A percentile compares a stretch with the other conserved stretches of the same genome.
These are phyloP conservation scores for Cyberlindnera euphorbiiphila DNA, from an alignment of 805 yeast genomes.

Conservation along the genomic window DNA sequence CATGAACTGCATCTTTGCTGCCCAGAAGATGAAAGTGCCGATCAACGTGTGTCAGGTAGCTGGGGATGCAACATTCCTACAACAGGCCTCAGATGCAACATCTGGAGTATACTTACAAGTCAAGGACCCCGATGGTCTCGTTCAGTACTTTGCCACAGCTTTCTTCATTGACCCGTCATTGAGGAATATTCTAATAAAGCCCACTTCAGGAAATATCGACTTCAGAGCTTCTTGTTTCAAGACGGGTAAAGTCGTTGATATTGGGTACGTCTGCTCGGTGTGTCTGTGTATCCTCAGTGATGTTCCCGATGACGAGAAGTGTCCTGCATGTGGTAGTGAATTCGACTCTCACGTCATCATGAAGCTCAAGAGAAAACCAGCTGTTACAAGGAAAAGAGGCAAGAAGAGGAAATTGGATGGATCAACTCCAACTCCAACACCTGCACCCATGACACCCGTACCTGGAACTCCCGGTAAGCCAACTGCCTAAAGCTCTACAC, in stretches of 20 bases:
- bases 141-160: slow-evolving; percentile 80
- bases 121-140: slow-evolving; percentile 65
- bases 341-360: slow-evolving; percentile 64
- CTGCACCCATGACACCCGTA: too few species aligned
- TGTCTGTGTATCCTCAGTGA: slow-evolving; percentile 77
- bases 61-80: slow-evolving; percentile 72
- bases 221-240: slow-evolving; percentile 92
- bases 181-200: slow-evolving; percentile 70
- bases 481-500: too few species aligned
- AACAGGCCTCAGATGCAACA: slow-evolving; percentile 95
- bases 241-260: slow-evolving; percentile 85
- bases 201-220: slow-evolving; percentile 82
- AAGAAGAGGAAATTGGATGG: slow-evolving; percentile 33
- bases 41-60: slow-evolving; percentile 87
- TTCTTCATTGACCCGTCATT: slow-evolving; percentile 83
- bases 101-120: slow-evolving; percentile 79
- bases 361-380: slow-evolving; percentile 58
- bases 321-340: slow-evolving; percentile 83
- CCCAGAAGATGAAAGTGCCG: slow-evolving; percentile 86
- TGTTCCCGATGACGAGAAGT: slow-evolving; percentile 60
- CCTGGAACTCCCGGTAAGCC: slow-evolving; percentile 4
- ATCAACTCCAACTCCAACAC: slow-evolving; percentile 1
- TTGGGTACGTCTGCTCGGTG: slow-evolving; percentile 93
- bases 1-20: slow-evolving; percentile 95
- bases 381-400: slow-evolving; percentile 38